Evolutionary conservation across 2,329 filamentous ascomycete species (phyloP), one percentile per base, ranked within the genome.

Genomic region (Rosellinia necatrix): DNA sequence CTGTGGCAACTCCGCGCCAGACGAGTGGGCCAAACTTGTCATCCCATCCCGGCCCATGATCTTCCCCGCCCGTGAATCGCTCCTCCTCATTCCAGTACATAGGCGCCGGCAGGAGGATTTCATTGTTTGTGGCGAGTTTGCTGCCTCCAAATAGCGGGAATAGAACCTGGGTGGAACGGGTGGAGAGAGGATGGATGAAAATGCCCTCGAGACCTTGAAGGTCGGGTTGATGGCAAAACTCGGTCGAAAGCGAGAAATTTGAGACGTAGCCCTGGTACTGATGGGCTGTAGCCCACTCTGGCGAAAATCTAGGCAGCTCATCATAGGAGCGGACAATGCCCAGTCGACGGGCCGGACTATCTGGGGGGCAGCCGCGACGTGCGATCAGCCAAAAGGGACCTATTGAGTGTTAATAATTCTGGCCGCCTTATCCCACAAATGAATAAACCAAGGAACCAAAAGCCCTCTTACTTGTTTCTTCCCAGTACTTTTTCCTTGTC

Each of bases 1-100:
- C 86, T 1, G 86, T 87, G 1, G 85, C 86, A 7, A 88, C 84
- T 29, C 86, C 86, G 27, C 86, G 83, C 86, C 87, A 89, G 46
- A 88, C 74, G 30, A 81, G 77, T 2, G 68, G 70, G 60, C 79
- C 72, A 1, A 68, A 52, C 71, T 89, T 90, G n/a, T 77, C 68
- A 5, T 75, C 68, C 86, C 87, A 88, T 3, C 76, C 66, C 0
- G 77, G 68, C 38, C 84, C 83, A 24, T 80, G 78, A 21, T 80
- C 73, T n/a, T 74, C 73, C 27, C 78, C 77, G 30, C 83, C 85
- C 0, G 78, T 81, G 67, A 88, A 89, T 2, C 84, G 78, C 43
- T 82, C 79, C 49, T 88, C 84, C 15, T 82, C 78, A 55, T 78
- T 78, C 79, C 84, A 88, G 71, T 89, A 89, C 80, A 88, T 87